Conservation (phyloP, 2,329 filamentous ascomycete species). For the Thermothelomyces thermophilus region DNA sequence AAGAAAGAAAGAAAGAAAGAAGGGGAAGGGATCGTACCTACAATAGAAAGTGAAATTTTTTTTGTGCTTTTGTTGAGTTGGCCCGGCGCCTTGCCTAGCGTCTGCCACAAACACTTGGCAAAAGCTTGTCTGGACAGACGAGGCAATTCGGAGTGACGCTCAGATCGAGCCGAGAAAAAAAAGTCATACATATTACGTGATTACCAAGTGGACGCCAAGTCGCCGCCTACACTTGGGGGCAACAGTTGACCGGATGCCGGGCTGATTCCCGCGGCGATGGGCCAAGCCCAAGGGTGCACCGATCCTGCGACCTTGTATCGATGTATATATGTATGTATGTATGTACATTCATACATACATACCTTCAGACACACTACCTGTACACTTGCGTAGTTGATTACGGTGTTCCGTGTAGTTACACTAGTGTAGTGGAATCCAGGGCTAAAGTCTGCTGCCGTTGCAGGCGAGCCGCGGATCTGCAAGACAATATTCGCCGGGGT, state of each 20-base stretch:
- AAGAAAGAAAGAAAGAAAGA: no score
- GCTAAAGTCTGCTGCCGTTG: no score
- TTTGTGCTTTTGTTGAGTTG: no score
- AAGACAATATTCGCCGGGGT: background rate
- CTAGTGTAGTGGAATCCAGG: no score
- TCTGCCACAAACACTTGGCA: conserved; percentile 19
- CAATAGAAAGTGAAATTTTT: no score
- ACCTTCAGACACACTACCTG: no score
- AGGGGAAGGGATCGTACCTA: no score
- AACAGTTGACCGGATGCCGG: conserved; percentile 12
- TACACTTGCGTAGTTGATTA: background rate
- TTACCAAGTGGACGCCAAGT: background rate
- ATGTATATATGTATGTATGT: no score
- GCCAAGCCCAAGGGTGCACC: conserved; percentile 14
- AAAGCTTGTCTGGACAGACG: conserved; percentile 21
- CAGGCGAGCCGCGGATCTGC: background rate
- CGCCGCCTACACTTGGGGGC: background rate
- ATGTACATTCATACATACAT: no score
- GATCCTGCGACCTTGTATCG: background rate
- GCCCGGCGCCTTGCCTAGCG: conserved; percentile 3
- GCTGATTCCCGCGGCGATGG: conserved; percentile 14
- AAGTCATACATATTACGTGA: background rate
- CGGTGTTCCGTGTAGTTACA: background rate
- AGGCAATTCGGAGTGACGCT: background rate
- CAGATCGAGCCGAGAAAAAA: background rate